Evolutionary conservation across 2,329 filamentous ascomycete genomes (phyloP).

Genomic region (Cladophialophora exuberans): DNA sequence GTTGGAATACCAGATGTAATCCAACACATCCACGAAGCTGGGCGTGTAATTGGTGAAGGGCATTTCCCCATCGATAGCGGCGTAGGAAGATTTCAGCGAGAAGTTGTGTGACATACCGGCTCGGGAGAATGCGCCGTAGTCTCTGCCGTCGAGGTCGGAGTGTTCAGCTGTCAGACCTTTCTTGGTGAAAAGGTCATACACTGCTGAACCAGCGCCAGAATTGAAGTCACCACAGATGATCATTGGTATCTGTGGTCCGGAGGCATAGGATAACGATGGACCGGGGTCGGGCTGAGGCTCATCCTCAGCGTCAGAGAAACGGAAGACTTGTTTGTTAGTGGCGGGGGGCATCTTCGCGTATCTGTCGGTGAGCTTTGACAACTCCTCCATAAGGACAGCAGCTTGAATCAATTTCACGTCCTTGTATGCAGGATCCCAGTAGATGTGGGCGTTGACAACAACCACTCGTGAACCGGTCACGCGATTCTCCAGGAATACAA

Average conservation of each 20-base stretch:
- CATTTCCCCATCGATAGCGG: slow-evolving; percentile 74
- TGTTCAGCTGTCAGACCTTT: slow-evolving; percentile 80
- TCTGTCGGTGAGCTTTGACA: slow-evolving; percentile 82
- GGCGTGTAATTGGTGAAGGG: slow-evolving; percentile 97
- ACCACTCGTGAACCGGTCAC: slow-evolving; percentile 88
- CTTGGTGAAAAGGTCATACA: slow-evolving; percentile 85
- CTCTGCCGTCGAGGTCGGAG: slow-evolving; percentile 74
- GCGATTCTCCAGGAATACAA: slow-evolving; percentile 90
- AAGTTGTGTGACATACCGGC: slow-evolving; percentile 95
- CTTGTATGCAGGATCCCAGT: slow-evolving; percentile 87
- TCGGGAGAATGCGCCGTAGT: slow-evolving; percentile 91
- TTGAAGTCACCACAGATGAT: slow-evolving; percentile 97
- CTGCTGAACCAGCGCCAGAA: slow-evolving; percentile 81
- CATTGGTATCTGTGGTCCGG: slow-evolving; percentile 84
- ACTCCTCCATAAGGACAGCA: slow-evolving; percentile 89
- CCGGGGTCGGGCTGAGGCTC: slow-evolving; percentile 67
- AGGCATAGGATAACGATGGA: slow-evolving; percentile 84
- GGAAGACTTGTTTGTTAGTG: slow-evolving; percentile 71
- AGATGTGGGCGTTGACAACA: slow-evolving; percentile 90
- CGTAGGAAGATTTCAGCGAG: slow-evolving; percentile 87
- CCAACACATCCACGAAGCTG: slow-evolving; percentile 86
- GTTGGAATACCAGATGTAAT: slow-evolving; percentile 97
- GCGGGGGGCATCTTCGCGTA: slow-evolving; percentile 79
- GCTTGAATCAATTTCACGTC: slow-evolving; percentile 98
- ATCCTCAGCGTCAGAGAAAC: slow-evolving; percentile 55